Base-by-base conservation (phyloP, 2,329 filamentous ascomycete genomes). In the Magnaporthiopsis poae region DNA sequence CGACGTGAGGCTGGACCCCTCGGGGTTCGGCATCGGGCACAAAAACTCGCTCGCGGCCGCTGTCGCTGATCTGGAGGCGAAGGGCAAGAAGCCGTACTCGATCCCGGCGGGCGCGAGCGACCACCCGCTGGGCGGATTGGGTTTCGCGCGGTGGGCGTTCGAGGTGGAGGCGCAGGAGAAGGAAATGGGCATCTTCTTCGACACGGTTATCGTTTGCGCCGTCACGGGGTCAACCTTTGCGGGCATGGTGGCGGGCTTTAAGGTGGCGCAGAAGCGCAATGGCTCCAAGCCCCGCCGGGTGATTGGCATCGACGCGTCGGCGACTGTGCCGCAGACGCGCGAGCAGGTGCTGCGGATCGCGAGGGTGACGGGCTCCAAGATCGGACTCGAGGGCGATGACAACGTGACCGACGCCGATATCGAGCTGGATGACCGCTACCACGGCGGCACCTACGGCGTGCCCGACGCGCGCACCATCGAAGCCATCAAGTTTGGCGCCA, bases 211-310 rank as follows among this genome's bases (percentile, higher is more conserved):
- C 66, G 88, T 90, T 11, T 90, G 88, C 73, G 87, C 86, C 25
- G 89, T 90, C 1, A 90, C 88, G 0, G 89, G 89, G 4, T 87
- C 83, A 7, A 91, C 89, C 1, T 82, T 90, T 73, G 89, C 85
- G 0, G 89, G 89, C 11, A 89, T 91, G 81, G 80, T 91, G 11
- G 88, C 88, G 0, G 89, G 89, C 0, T 90, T 90, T 75, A 90
- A 89, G 77, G 78, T 89, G 31, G 77, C 83, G 2, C 80, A 88
- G 75, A 80, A 75, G 72, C 76, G 77, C 70, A 65, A 70, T 69
- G 77, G 80, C 66, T 75, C 78, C 62, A 78, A 73, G 52, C 78
- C 79, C 69, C 78, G 85, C 31, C 84, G 80, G 72, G 78, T 91
- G 5, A 82, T 91, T 64, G 89, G 88, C 9, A 87, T 91, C 67